A percentile compares a stretch with the other conserved stretches of the same genome.
phyloP scores from a whole-genome alignment of 2,329 filamentous ascomycete genomes.

The Epichloe elymi region DNA sequence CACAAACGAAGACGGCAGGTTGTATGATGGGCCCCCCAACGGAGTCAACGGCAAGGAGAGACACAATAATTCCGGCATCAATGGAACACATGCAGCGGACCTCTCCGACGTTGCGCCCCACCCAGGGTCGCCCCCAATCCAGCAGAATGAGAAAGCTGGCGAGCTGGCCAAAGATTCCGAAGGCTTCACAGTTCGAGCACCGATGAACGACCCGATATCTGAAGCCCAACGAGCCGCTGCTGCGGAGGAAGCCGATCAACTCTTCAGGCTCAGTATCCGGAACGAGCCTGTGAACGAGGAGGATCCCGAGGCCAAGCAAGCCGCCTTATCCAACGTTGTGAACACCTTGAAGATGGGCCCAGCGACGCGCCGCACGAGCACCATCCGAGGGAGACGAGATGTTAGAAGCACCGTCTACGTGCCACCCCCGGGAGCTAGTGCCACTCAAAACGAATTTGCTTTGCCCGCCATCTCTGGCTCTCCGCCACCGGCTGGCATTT shows the following conservation, averaged over 20 bases:
- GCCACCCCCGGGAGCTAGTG: slow-evolving; percentile 26
- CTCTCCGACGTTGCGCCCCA: slow-evolving; percentile 39
- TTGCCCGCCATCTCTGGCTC: slow-evolving; percentile 5
- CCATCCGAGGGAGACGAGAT: slow-evolving; percentile 76
- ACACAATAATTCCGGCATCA: slow-evolving; percentile 25
- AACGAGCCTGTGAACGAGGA: slow-evolving; percentile 68
- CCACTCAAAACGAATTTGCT: background rate
- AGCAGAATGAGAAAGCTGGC: slow-evolving; percentile 22
- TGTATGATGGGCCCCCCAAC: slow-evolving; percentile 33
- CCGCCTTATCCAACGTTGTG: slow-evolving; percentile 62
- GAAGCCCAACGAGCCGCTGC: slow-evolving; percentile 53
- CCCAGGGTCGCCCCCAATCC: slow-evolving; percentile 35
- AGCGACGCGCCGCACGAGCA: slow-evolving; percentile 58
- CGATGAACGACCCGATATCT: slow-evolving; percentile 52
- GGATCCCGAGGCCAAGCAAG: slow-evolving; percentile 59
- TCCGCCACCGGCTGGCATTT: slow-evolving; percentile 5
- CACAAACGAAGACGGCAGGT: slow-evolving; percentile 11
- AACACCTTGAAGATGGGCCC: slow-evolving; percentile 56
- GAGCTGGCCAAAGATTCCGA: slow-evolving; percentile 50
- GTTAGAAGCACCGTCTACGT: slow-evolving; percentile 85
- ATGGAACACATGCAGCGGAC: slow-evolving; percentile 34
- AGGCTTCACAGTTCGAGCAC: slow-evolving; percentile 60
- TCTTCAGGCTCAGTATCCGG: slow-evolving; percentile 70
- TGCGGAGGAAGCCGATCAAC: slow-evolving; percentile 46
- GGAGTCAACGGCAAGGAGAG: slow-evolving; percentile 24